Conservation (phyloP, 768 basidiomycete species). For the Suillus discolor region DNA sequence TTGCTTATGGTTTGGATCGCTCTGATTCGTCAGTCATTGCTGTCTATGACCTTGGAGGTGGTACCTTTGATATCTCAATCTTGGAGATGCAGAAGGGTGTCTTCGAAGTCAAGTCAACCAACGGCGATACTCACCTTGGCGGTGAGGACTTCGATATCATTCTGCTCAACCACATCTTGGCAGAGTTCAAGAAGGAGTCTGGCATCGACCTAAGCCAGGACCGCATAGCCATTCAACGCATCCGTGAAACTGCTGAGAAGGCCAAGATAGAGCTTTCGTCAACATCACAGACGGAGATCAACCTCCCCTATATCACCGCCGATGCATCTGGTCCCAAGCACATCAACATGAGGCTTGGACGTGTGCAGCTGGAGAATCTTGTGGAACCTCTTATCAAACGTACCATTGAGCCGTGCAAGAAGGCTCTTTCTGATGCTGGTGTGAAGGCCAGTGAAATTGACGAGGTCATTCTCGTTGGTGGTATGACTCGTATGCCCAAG, state of each 20-base stretch:
- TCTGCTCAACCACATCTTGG: conserved; percentile 82
- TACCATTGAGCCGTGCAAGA: conserved; percentile 95
- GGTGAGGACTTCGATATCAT: conserved; percentile 96
- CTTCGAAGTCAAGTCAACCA: conserved; percentile 99
- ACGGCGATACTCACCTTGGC: conserved; percentile 98
- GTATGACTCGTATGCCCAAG: conserved; percentile 98
- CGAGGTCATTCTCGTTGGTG: conserved; percentile 98
- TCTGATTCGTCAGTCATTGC: conserved; percentile 84
- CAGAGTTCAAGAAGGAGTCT: conserved; percentile 93
- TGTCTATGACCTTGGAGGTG: conserved; percentile 98
- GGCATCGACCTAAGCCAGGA: conserved; percentile 83
- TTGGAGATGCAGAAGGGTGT: conserved; percentile 99
- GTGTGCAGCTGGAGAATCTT: conserved; percentile 89
- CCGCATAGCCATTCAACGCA: conserved; percentile 97
- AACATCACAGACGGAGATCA: conserved; percentile 94
- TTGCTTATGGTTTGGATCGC: conserved; percentile 96
- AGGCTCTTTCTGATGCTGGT: conserved; percentile 92
- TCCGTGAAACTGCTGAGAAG: conserved; percentile 99
- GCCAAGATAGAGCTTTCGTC: conserved; percentile 98
- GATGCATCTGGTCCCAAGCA: conserved; percentile 95
- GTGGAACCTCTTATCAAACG: conserved; percentile 82
- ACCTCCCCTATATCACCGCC: conserved; percentile 97
- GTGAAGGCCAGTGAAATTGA: conserved; percentile 92
- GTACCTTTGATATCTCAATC: conserved; percentile 99
- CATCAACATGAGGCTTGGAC: conserved; percentile 88